Conservation (phyloP, 2,329 filamentous ascomycete species). For the Metarhizium rileyi region DNA sequence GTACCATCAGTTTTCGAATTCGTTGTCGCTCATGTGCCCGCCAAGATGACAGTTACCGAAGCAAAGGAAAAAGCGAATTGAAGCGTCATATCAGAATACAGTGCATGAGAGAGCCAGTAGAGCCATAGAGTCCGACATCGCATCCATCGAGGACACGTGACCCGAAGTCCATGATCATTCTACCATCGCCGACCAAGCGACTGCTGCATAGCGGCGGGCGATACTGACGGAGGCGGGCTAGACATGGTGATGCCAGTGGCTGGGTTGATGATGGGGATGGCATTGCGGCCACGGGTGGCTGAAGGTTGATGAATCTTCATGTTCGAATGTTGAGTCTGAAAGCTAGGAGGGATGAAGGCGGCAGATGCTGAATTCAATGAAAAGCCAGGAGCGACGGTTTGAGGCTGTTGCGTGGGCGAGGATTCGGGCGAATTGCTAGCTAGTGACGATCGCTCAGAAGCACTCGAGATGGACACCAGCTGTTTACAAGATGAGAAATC, state of each 20-base stretch:
- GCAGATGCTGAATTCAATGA: conserved; percentile 61
- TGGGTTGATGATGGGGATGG: conserved; percentile 96
- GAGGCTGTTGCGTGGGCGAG: conserved; percentile 82
- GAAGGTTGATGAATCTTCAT: conserved; percentile 86
- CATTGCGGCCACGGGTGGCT: conserved; percentile 81
- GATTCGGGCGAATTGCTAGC: conserved; percentile 89
- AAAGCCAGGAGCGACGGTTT: conserved; percentile 68
- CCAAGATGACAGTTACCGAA: conserved; percentile 38
- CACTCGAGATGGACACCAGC: conserved; percentile 85
- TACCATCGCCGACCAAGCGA: conserved; percentile 46
- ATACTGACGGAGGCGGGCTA: conserved; percentile 70
- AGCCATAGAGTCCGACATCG: conserved; percentile 21
- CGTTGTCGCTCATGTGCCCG: conserved; percentile 30
- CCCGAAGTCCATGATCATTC: conserved; percentile 11
- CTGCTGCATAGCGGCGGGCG: conserved; percentile 52
- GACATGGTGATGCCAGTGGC: conserved; percentile 80
- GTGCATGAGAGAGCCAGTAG: conserved; percentile 27
- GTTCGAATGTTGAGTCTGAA: conserved; percentile 54
- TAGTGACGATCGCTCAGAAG: conserved; percentile 87
- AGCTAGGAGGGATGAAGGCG: conserved; percentile 54
- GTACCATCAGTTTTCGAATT: conserved; percentile 28
- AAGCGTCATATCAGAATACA: conserved; percentile 21
- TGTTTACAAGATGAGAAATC: conserved; percentile 35
- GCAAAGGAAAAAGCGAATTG: conserved; percentile 22
- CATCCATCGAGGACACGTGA: conserved; percentile 24